These are phyloP conservation scores for Arabidopsis hybrid DNA, from an alignment of 441 rosid species.

Conservation along the genomic window DNA sequence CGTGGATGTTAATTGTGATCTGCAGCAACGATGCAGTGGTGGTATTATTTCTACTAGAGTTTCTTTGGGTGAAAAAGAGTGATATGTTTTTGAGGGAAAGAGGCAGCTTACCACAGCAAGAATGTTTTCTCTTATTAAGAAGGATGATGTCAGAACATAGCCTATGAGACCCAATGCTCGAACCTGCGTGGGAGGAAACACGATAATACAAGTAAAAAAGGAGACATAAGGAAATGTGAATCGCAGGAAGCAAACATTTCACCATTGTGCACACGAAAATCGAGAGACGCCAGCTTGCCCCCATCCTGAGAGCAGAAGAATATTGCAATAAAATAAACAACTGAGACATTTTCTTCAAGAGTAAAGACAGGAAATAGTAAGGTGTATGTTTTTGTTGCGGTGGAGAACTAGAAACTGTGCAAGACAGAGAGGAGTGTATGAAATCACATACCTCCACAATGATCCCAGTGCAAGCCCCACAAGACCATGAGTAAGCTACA, in stretches of 20 bases:
- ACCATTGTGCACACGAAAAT: slow-evolving; percentile 80
- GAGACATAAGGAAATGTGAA: slow-evolving; percentile 12
- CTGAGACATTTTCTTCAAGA: slow-evolving; percentile 16
- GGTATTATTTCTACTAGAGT: background rate
- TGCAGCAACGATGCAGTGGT: slow-evolving; percentile 46
- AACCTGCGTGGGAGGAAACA: slow-evolving; percentile 58
- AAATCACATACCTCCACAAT: slow-evolving; percentile 73
- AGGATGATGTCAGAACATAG: slow-evolving; percentile 81
- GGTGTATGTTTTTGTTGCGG: slow-evolving; percentile 4
- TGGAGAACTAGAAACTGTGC: slow-evolving; percentile 18
- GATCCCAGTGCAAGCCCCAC: slow-evolving; percentile 87
- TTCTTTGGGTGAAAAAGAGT: background rate
- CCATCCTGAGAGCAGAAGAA: slow-evolving; percentile 56
- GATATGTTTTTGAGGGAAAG: background rate
- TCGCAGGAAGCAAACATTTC: slow-evolving; percentile 41
- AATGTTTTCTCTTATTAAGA: slow-evolving; percentile 92
- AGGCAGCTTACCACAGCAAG: slow-evolving; percentile 70
- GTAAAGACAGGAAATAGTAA: slow-evolving; percentile 11
- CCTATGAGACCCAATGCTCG: slow-evolving; percentile 79
- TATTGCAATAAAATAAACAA: slow-evolving; percentile 1
- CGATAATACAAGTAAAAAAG: slow-evolving; percentile 19
- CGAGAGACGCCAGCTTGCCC: slow-evolving; percentile 75
- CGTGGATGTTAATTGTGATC: slow-evolving; percentile 91
- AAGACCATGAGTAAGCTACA: slow-evolving; percentile 86
- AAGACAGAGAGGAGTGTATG: slow-evolving; percentile 25